These are phyloP conservation scores for Dissophora ornata DNA, from an alignment of 192 early-diverging fungal genomes.

Conservation along the genomic window DNA sequence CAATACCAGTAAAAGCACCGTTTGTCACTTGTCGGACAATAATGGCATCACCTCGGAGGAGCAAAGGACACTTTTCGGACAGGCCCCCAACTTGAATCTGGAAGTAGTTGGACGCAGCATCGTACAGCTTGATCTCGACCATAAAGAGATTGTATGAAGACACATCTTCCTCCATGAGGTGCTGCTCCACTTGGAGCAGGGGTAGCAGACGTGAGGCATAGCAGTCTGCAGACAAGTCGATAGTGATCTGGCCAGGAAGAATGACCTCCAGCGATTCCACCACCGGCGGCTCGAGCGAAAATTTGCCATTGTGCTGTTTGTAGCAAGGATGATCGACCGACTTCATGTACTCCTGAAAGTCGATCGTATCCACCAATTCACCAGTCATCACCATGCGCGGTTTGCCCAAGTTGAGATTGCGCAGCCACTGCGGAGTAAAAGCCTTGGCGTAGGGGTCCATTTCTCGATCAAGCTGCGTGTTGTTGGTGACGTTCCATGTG, in stretches of 20 bases:
- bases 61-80: slow-evolving; percentile 37
- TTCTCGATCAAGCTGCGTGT: slow-evolving; percentile 41
- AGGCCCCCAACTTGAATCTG: slow-evolving; percentile 53
- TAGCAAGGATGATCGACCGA: slow-evolving; percentile 39
- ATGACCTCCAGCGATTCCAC: slow-evolving; percentile 43
- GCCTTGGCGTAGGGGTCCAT: slow-evolving; percentile 51
- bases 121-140: slow-evolving; percentile 39
- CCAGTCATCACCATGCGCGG: slow-evolving; percentile 42
- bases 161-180: slow-evolving; percentile 39
- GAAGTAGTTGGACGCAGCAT: slow-evolving; percentile 28
- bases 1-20: slow-evolving; percentile 30
- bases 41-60: slow-evolving; percentile 46
- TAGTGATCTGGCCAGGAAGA: slow-evolving; percentile 43
- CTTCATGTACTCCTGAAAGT: slow-evolving; percentile 40
- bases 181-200: slow-evolving; percentile 46
- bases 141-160: slow-evolving; percentile 42
- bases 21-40: slow-evolving; percentile 39
- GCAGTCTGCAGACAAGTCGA: slow-evolving; percentile 41
- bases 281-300: slow-evolving; percentile 34
- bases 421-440: slow-evolving; percentile 29
- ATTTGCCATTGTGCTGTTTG: slow-evolving; percentile 50
- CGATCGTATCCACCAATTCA: slow-evolving; percentile 38
- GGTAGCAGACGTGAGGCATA: slow-evolving; percentile 41
- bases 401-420: slow-evolving; percentile 34
- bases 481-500: slow-evolving; percentile 52